These are phyloP conservation scores for Axilococcus clingmanii DNA, from an alignment of 139 green algal species.

Conservation along the genomic window DNA sequence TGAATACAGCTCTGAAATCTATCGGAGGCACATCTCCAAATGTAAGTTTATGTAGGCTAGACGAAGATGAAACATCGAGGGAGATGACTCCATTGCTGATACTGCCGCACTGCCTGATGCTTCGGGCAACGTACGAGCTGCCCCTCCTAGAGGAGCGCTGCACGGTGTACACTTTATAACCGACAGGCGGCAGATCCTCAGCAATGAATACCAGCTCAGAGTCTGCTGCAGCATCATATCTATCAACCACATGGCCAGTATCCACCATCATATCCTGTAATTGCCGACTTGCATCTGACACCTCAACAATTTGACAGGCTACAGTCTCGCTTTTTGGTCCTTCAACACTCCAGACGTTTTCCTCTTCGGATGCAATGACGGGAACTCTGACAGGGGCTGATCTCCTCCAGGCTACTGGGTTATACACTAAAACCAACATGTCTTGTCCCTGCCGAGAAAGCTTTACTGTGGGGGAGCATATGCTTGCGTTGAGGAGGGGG, in stretches of 20 bases:
- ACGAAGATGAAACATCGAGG: constrained; percentile 8
- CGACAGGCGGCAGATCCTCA: constrained; percentile 35
- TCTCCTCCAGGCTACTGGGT: constrained; percentile 56
- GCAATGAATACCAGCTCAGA: constrained; percentile 40
- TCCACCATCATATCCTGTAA: constrained; percentile 31
- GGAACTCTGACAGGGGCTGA: constrained; percentile 49
- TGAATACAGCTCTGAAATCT: constrained; percentile 2
- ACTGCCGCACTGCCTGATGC: neutral
- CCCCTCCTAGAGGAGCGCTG: constrained; percentile 4
- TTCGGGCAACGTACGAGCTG: neutral
- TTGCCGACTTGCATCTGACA: constrained; percentile 13
- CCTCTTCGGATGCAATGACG: constrained; percentile 12
- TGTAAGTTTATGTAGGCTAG: constrained; percentile 12
- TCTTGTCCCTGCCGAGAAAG: constrained; percentile 6
- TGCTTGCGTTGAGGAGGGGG: constrained; percentile 44
- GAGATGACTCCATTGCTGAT: no score
- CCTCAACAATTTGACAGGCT: constrained; percentile 27
- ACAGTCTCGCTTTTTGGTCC: constrained; percentile 27
- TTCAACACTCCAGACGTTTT: constrained; percentile 25
- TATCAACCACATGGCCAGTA: constrained; percentile 7
- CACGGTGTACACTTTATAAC: constrained; percentile 35
- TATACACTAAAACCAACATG: constrained; percentile 65
- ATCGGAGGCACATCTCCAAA: constrained; percentile 7
- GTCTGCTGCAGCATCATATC: constrained; percentile 1
- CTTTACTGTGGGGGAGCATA: constrained; percentile 40